A percentile compares a stretch with the other conserved stretches of the same genome.
Evolutionary conservation across 345 rosid species (phyloP).

Genomic region (Populus davidiana): DNA sequence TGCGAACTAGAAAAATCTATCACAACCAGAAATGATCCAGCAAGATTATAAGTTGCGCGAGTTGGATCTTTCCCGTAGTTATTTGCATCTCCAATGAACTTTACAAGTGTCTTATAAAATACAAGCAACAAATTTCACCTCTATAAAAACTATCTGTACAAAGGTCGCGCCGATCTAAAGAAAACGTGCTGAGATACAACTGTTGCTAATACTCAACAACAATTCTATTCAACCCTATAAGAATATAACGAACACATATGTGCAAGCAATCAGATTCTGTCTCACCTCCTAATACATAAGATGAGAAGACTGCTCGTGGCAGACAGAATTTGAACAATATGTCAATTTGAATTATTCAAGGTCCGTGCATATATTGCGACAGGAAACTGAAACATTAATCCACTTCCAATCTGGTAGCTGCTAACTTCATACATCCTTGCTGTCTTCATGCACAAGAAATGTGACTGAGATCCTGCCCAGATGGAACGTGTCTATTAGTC

Average conservation of each 20-base stretch:
- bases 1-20: neutral
- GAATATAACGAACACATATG: slow-evolving; percentile 23
- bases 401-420: neutral
- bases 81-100: neutral
- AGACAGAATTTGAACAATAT: neutral
- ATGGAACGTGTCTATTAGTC: neutral
- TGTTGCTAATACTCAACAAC: slow-evolving; percentile 20
- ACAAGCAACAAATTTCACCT: neutral
- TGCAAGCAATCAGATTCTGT: slow-evolving; percentile 1
- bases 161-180: neutral
- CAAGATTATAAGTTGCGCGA: neutral
- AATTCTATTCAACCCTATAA: slow-evolving; percentile 20
- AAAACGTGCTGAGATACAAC: neutral
- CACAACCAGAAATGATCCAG: neutral
- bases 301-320: neutral
- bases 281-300: slow-evolving; percentile 4
- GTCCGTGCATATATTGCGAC: neutral
- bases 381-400: slow-evolving; percentile 2
- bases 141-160: slow-evolving; percentile 13
- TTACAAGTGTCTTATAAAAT: neutral
- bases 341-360: slow-evolving; percentile 4
- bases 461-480: neutral
- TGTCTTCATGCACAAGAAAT: neutral
- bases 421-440: neutral
- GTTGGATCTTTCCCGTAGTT: neutral